These are phyloP conservation scores for Entomortierella lignicola DNA, from an alignment of 192 early-diverging fungal species.

Conservation along the genomic window DNA sequence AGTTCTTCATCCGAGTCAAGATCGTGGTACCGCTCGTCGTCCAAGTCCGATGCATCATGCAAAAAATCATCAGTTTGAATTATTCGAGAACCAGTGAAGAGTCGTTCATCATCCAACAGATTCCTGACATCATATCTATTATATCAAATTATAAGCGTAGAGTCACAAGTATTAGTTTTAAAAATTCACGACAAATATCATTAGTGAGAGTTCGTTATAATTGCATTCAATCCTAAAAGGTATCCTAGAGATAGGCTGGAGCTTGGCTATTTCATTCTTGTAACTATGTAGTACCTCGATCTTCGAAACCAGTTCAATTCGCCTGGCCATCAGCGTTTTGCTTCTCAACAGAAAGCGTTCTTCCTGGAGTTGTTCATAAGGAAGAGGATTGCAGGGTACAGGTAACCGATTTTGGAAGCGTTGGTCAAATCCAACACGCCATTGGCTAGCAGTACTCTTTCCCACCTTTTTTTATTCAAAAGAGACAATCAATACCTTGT, in stretches of 20 bases:
- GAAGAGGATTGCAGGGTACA: neutral
- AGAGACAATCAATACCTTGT: neutral
- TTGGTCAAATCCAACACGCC: neutral
- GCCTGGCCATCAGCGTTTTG: neutral
- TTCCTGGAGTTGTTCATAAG: neutral
- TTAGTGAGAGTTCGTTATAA: neutral
- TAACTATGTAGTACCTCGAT: slow-evolving; percentile 9
- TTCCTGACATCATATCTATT: slow-evolving; percentile 75
- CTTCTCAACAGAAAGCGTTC: neutral
- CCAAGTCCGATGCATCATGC: slow-evolving; percentile 11
- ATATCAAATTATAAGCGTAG: neutral
- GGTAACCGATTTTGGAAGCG: too few species aligned
- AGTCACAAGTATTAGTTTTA: neutral
- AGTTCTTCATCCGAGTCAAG: slow-evolving; percentile 70
- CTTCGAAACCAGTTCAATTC: neutral
- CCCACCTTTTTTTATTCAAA: neutral
- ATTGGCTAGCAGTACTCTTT: neutral
- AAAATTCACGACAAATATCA: neutral
- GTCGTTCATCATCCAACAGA: slow-evolving; percentile 59
- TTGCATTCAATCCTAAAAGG: neutral
- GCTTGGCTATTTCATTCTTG: neutral
- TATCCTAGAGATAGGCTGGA: neutral
- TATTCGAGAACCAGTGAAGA: slow-evolving; percentile 21
- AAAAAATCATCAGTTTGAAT: slow-evolving; percentile 16
- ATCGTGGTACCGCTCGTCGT: slow-evolving; percentile 69